Evolutionary conservation across 768 basidiomycete genomes (phyloP).

Genomic region (Russula compacta): DNA sequence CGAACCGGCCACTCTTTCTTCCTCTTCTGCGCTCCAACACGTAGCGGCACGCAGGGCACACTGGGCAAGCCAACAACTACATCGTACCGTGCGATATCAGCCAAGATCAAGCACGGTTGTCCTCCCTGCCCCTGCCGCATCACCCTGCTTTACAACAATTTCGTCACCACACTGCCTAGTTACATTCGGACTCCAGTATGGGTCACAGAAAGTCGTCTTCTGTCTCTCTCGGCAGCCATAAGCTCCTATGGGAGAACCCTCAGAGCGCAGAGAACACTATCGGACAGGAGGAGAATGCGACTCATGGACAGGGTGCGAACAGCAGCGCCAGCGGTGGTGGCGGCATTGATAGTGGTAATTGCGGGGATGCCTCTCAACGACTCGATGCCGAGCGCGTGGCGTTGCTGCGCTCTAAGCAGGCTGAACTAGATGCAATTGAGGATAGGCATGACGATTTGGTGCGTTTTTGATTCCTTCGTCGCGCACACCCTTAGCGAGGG

Average conservation of each 20-base stretch:
- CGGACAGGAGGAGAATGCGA: background rate
- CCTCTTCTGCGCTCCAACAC: conserved; percentile 1
- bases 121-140: background rate
- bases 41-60: background rate
- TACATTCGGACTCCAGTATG: background rate
- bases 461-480: conserved; percentile 24
- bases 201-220: conserved; percentile 11
- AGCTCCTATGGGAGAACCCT: background rate
- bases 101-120: conserved; percentile 41
- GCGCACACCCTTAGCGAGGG: background rate
- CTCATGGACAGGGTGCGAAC: background rate
- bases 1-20: background rate
- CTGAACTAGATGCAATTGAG: conserved; percentile 46
- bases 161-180: background rate
- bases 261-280: background rate
- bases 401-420: conserved; percentile 51
- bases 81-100: conserved; percentile 55
- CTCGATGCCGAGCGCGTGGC: conserved; percentile 33
- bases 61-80: conserved; percentile 44
- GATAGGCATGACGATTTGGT: conserved; percentile 70
- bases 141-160: background rate
- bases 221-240: conserved; percentile 1
- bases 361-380: conserved; percentile 12
- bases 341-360: background rate
- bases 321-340: conserved; percentile 8